Evolutionary conservation across 768 basidiomycete species (phyloP).

Genomic region (Megacollybia marginata): DNA sequence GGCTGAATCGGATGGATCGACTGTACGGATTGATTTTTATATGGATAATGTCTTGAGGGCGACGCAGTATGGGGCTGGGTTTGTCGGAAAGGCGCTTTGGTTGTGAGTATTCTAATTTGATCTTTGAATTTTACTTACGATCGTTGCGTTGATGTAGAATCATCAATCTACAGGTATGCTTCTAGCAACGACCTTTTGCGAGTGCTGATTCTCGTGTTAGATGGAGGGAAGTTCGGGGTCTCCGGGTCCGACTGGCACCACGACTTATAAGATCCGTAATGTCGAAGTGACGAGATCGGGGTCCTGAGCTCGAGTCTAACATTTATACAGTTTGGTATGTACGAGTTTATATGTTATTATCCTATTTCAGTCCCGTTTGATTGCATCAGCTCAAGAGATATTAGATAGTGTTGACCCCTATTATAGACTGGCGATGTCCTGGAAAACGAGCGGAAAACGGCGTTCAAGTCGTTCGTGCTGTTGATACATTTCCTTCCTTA

Average conservation of each 20-base stretch:
- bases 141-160: too few species aligned
- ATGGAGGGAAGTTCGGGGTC: slow-evolving; percentile 41
- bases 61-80: slow-evolving; percentile 33
- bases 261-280: slow-evolving; percentile 36
- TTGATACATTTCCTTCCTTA: too few species aligned
- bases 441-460: too few species aligned
- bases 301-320: slow-evolving; percentile 13
- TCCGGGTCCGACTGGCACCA: slow-evolving; percentile 32
- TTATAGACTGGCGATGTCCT: too few species aligned
- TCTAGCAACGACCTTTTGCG: background rate
- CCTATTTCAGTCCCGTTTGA: too few species aligned
- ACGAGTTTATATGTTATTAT: too few species aligned
- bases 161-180: slow-evolving; percentile 30
- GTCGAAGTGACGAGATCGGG: slow-evolving; percentile 29
- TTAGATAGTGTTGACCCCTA: too few species aligned
- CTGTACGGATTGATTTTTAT: slow-evolving; percentile 34
- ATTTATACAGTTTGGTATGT: background rate
- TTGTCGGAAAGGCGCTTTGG: slow-evolving; percentile 33
- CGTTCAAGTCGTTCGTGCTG: too few species aligned
- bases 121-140: background rate
- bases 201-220: slow-evolving; percentile 11
- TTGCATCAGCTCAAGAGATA: too few species aligned
- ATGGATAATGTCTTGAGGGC: slow-evolving; percentile 28
- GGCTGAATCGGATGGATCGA: slow-evolving; percentile 26
- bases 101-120: slow-evolving; percentile 21